phyloP scores from a whole-genome alignment of 2,329 filamentous ascomycete genomes.

The Verticillium longisporum region DNA sequence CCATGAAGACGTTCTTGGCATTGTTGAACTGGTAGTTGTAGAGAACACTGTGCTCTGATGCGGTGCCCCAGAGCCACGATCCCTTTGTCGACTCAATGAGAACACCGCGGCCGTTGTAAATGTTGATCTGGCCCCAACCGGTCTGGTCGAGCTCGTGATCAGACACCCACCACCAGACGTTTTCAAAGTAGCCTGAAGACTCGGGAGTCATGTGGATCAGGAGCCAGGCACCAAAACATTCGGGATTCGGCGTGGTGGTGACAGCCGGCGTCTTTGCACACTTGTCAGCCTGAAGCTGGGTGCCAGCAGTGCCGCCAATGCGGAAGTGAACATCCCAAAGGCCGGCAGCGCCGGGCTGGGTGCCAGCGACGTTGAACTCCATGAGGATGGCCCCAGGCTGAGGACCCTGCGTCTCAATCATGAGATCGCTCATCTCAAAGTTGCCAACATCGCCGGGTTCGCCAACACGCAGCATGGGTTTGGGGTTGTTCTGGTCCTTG shows the following conservation, averaged over 20 bases:
- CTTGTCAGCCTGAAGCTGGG: constrained; percentile 69
- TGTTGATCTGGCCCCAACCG: constrained; percentile 66
- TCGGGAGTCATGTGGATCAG: constrained; percentile 57
- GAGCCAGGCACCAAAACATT: constrained; percentile 70
- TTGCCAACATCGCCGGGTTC: constrained; percentile 66
- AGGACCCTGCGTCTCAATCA: constrained; percentile 77
- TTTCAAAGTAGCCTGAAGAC: constrained; percentile 74
- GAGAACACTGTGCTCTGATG: constrained; percentile 56
- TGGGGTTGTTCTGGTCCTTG: constrained; percentile 65
- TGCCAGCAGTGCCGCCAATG: constrained; percentile 80
- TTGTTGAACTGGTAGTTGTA: constrained; percentile 83
- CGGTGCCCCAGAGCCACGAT: constrained; percentile 75
- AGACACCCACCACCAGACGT: constrained; percentile 84
- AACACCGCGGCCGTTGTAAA: constrained; percentile 84
- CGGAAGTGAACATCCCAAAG: constrained; percentile 98
- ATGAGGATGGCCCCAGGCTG: constrained; percentile 84
- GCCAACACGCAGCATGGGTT: constrained; percentile 81
- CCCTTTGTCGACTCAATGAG: constrained; percentile 68
- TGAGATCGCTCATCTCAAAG: constrained; percentile 82
- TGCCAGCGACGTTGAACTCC: constrained; percentile 78
- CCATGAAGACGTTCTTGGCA: constrained; percentile 75
- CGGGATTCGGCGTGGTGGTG: constrained; percentile 52
- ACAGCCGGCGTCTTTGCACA: constrained; percentile 70
- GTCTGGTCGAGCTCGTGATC: constrained; percentile 80
- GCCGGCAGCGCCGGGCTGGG: constrained; percentile 61